A percentile compares a stretch with the other conserved stretches of the same genome.
Evolutionary conservation across 2,329 filamentous ascomycete genomes (phyloP).

Genomic region (Talaromyces sp.): DNA sequence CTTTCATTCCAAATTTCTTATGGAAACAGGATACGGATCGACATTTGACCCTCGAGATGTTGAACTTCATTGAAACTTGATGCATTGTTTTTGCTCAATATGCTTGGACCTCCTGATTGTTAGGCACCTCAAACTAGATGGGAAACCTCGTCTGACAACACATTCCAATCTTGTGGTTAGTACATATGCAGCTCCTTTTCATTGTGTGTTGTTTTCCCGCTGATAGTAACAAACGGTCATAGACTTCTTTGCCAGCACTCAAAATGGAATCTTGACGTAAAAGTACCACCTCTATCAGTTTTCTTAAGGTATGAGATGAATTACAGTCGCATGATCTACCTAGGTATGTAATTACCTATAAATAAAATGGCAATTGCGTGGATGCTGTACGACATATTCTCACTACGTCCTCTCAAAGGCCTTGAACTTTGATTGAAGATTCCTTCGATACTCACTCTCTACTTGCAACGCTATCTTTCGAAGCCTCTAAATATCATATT

Average conservation of each 20-base stretch:
- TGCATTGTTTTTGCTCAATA: background rate
- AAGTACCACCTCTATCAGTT: background rate
- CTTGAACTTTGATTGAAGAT: background rate
- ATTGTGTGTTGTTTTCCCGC: background rate
- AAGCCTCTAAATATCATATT: background rate
- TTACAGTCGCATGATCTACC: background rate
- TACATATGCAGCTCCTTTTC: background rate
- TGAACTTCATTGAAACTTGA: background rate
- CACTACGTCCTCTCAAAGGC: background rate
- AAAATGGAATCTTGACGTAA: background rate
- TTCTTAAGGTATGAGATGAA: background rate
- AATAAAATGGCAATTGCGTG: background rate
- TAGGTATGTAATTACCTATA: background rate
- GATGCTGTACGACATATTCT: background rate
- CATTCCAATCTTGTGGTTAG: background rate
- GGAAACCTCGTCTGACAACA: background rate
- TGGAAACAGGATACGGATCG: conserved; percentile 1
- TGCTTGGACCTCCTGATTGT: background rate
- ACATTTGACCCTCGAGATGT: background rate
- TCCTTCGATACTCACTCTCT: background rate
- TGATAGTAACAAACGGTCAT: background rate
- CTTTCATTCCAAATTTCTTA: background rate
- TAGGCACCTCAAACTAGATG: background rate
- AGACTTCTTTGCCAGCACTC: background rate
- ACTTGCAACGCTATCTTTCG: background rate